Evolutionary conservation across 441 rosid species (phyloP).

Genomic region (Jatropha podagrica): DNA sequence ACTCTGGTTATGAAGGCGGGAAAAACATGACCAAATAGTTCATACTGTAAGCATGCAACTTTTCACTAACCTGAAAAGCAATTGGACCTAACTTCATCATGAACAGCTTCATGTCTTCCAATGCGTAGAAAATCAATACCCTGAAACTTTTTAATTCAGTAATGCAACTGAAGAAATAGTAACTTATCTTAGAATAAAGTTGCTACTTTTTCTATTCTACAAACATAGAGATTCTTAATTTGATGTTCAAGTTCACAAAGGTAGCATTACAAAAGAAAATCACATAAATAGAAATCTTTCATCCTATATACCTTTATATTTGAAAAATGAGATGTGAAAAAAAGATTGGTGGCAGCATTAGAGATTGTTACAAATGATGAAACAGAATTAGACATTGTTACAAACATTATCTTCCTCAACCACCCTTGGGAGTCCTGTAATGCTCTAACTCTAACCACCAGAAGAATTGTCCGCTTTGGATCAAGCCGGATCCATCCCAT

Average conservation of each 20-base stretch:
- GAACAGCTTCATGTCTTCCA: slow-evolving; percentile 90
- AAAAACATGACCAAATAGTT: slow-evolving; percentile 18
- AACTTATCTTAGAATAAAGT: slow-evolving; percentile 7
- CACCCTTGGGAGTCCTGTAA: too few relatives aligned
- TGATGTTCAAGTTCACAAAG: not conserved
- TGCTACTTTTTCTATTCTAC: not conserved
- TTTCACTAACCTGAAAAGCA: slow-evolving; percentile 71
- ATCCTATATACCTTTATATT: not conserved
- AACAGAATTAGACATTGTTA: not conserved
- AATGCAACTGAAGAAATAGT: slow-evolving; percentile 11
- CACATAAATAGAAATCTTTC: not conserved
- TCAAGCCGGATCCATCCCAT: too few relatives aligned
- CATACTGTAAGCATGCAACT: slow-evolving; percentile 16
- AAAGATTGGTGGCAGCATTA: not conserved
- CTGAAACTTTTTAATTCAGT: slow-evolving; percentile 42
- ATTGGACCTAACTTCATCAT: slow-evolving; percentile 70
- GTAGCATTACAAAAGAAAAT: not conserved
- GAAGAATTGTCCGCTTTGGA: too few relatives aligned
- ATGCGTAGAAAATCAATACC: slow-evolving; percentile 83
- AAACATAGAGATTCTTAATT: slow-evolving; percentile 4
- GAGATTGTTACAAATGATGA: not conserved
- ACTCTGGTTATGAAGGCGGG: slow-evolving; percentile 27
- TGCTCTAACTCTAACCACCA: too few relatives aligned
- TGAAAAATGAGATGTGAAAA: not conserved
- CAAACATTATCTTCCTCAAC: too few relatives aligned